Base-by-base conservation (phyloP, 1,284 basidiomycete genomes). In the Ustilago lituana region DNA sequence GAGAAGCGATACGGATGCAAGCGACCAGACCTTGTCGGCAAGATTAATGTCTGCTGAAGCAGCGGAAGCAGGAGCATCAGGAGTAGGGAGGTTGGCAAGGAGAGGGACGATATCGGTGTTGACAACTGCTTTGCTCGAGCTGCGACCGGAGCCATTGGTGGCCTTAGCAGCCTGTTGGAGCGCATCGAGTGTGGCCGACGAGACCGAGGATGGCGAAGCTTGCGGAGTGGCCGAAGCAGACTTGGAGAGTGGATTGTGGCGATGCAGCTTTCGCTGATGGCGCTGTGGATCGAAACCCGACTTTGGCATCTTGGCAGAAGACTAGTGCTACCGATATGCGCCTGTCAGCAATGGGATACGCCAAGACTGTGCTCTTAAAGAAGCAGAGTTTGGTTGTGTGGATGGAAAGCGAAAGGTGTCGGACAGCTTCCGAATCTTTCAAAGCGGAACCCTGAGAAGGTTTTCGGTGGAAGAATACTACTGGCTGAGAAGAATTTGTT, bases 1-100 rank as follows among this genome's bases (percentile, higher is more conserved):
- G 3, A 79, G 66, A 23, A 73, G 45, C 4, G 73, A 70, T 17
- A 81, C 73, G 10, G 77, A 76, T 4, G 77, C 71, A 24, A 81
- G 71, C 26, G 79, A 69, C 77, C 79, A 78, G n/a, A 78, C 66
- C 40, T 72, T 74, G 37, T 81, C 77, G 29, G 70, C 72, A 4
- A 67, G 49, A 23, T 57, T 53, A 46, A 73, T 57, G 8, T 39
- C 15, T 1, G 58, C 44, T 2, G 58, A 40, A 6, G 60, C 22
- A 11, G 62, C 26, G 1, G 65, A 19, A 0, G 49, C 20, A 3
- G 50, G 26, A 19, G 31, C 17, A 12, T 47, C 39, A 12, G 64
- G 55, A 22, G 71, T 46, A 1, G 75, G 74, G 5, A 80, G 64
- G 15, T 75, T 75, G 15, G 58, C 48, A 1, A 80, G 63, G 26